Base-by-base conservation (phyloP, 208 protist genomes). In the Trypanosoma grayi region DNA sequence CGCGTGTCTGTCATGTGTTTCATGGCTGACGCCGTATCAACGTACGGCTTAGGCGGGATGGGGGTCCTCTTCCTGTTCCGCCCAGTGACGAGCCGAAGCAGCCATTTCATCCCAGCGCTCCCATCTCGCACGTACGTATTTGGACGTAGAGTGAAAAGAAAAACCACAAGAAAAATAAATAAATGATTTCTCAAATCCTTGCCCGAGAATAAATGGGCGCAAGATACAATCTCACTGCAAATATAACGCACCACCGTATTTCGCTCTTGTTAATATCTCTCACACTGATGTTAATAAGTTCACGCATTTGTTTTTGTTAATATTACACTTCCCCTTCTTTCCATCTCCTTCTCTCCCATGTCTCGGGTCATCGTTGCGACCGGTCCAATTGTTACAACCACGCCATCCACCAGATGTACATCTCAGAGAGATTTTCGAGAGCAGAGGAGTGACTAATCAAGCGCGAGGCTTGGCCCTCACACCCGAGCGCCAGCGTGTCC, bases 371-470 rank as follows among this genome's bases (percentile, higher is more conserved):
- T 56, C 20, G 10, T 56, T 37, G 14, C 10, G 44, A 40, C 18
- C 14, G 34, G 9, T 64, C 8, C 16, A 64, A n/a, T 54, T 24
- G 11, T 77, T 81, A 98, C 7, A 97, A 56, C 90, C 90, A 98
- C 16, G 93, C 79, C 92, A 97, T 98, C 97, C 97, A 98, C 92
- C 95, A 97, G n/a, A 90, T 83, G 75, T 97, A 98, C 93, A 98
- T 98, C 27, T 92, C 76, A 14, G 75, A 78, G 13, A 98, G 79
- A 52, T 98, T 98, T 62, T 97, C 85, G 25, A 87, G 28, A 7
- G 83, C 73, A 10, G 94, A 96, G 13, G 95, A 93, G 63, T 97
- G 83, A 44, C 83, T 83, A 45, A 98, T 98, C 1, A 98, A 80
- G 45, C 93, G 85, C 28, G 93, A 82, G 18, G 98, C 94, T 60